Conservation (phyloP, 1,139 yeast genomes). For the Lodderomyces elongisporus region DNA sequence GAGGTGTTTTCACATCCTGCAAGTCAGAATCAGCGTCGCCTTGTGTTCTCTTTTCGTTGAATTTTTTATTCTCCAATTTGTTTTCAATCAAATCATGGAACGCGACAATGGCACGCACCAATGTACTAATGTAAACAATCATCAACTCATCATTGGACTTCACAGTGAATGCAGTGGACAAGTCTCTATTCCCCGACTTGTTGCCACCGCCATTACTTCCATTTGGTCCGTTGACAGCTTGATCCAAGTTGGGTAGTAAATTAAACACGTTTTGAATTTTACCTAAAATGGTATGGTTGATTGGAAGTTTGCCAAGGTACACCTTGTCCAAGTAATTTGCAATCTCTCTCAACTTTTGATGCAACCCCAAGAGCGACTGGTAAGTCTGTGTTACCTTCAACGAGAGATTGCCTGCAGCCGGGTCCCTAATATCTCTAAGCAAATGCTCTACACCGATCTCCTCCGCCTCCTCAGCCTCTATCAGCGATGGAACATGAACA, state of each 20-base stretch:
- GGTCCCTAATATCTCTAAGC: slow-evolving; percentile 90
- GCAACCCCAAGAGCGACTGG: slow-evolving; percentile 82
- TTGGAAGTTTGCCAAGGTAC: slow-evolving; percentile 65
- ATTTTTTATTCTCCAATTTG: slow-evolving; percentile 74
- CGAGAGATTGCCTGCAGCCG: slow-evolving; percentile 90
- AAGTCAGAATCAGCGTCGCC: too few relatives aligned
- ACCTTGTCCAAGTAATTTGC: slow-evolving; percentile 77
- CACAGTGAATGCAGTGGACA: slow-evolving; percentile 77
- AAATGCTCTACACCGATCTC: slow-evolving; percentile 98
- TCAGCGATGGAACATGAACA: slow-evolving; percentile 85
- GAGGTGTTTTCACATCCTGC: too few relatives aligned
- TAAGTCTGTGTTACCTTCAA: slow-evolving; percentile 84
- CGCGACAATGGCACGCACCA: slow-evolving; percentile 92
- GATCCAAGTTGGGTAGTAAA: slow-evolving; percentile 69
- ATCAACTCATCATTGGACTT: slow-evolving; percentile 95
- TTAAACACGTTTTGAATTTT: slow-evolving; percentile 94
- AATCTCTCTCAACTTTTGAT: slow-evolving; percentile 73
- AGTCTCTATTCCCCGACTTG: slow-evolving; percentile 34
- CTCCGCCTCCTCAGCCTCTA: slow-evolving; percentile 98
- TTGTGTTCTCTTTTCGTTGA: slow-evolving; percentile 37
- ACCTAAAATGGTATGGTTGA: slow-evolving; percentile 86
- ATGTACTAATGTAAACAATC: slow-evolving; percentile 84
- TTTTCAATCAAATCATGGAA: slow-evolving; percentile 96
- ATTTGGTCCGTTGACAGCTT: slow-evolving; percentile 18
- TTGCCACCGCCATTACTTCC: slow-evolving; percentile 14